Evolutionary conservation across 2,329 filamentous ascomycete species (phyloP).

Genomic region (Fusarium nurragi): DNA sequence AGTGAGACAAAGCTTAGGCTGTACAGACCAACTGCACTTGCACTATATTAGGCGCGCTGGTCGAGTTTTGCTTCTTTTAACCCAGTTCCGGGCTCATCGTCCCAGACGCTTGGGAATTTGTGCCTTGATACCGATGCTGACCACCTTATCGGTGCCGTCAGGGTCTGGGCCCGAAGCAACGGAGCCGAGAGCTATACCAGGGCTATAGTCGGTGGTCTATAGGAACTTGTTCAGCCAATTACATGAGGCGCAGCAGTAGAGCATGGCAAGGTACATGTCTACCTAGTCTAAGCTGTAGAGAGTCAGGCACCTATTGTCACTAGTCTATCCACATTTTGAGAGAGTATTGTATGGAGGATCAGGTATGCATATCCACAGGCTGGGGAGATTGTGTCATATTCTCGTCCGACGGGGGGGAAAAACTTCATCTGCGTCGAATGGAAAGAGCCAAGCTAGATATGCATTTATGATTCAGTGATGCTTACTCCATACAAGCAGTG

Average conservation of each 20-base stretch:
- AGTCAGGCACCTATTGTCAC: neutral
- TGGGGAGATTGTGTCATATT: no score
- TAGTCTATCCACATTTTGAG: neutral
- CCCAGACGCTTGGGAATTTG: neutral
- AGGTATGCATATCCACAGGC: no score
- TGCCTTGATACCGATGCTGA: neutral
- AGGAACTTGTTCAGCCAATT: neutral
- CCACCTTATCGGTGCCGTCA: neutral
- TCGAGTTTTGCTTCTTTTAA: neutral
- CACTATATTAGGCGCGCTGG: neutral
- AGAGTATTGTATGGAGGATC: neutral
- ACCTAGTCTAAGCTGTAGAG: neutral
- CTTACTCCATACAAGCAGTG: no score
- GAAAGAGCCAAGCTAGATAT: no score
- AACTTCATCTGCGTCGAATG: no score
- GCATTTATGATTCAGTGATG: no score
- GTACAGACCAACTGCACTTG: neutral
- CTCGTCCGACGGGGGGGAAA: no score
- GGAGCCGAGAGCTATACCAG: conserved; percentile 10
- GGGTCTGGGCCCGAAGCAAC: conserved; percentile 1
- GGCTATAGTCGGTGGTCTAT: neutral
- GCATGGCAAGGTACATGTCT: neutral
- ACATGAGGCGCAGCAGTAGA: neutral
- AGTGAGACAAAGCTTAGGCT: neutral
- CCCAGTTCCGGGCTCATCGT: no score